Base-by-base conservation (phyloP, 441 rosid genomes). In the Eruca vesicaria region DNA sequence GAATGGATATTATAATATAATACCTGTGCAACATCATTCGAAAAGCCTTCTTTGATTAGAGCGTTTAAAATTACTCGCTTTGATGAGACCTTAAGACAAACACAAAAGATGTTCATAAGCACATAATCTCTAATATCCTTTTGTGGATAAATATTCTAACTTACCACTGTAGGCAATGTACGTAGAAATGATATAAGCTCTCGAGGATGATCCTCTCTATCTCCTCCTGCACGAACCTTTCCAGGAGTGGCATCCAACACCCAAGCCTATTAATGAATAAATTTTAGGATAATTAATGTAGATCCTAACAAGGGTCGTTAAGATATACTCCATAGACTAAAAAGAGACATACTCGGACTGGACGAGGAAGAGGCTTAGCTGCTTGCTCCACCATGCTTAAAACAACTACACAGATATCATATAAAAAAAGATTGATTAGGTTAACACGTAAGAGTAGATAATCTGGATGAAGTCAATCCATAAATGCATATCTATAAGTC, bases 191-290 rank as follows among this genome's bases (percentile, higher is more conserved):
- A 86, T 64, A 95, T 95, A 35, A 93, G 83, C 65, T 91, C 92
- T 69, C 86, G 89, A 4, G 99, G 98, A 85, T 90, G 99, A 74
- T 91, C 98, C 43, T 95, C 97, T 64, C 93, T 90, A 82, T 90
- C 88, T 77, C 90, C 89, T 79, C 94, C 95, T 68, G 95, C 89
- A 65, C 88, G 84, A 66, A 93, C 97, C 82, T 89, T 91, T 71
- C 99, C 99, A 71, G 99, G 99, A 68, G 96, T 95, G 63, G 99
- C 93, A 87, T 95, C 99, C 75, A 95, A 83, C 72, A 91, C 93
- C 99, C 99, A 95, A 67, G 84, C 98, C 99, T 95, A 50, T n/a
- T 3, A 69, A 35, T 31, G 72, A 66, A 48, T 21, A 53, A 55
- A 29, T 20, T 16, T 53, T 9, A 28, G 38, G 19, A 20, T 0